Evolutionary conservation across 805 yeast genomes (phyloP).

Genomic region (Ogataea siamensis): DNA sequence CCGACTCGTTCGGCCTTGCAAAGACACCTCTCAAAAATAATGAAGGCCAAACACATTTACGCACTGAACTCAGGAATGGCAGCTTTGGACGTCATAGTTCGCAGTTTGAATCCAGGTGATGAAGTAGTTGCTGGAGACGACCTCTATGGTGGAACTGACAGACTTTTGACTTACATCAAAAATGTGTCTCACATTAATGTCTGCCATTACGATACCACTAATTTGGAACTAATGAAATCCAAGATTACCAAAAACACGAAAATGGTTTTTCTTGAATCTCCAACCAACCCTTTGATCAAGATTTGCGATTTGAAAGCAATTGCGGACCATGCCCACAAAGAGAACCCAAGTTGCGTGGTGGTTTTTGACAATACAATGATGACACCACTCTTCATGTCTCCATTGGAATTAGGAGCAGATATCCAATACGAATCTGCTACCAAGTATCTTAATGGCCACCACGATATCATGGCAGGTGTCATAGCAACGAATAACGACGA

Average conservation of each 20-base stretch:
- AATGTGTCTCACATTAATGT: slow-evolving; percentile 64
- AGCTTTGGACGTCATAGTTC: slow-evolving; percentile 79
- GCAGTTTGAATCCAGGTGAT: slow-evolving; percentile 77
- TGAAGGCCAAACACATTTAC: slow-evolving; percentile 71
- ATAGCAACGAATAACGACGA: slow-evolving; percentile 65
- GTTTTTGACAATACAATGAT: slow-evolving; percentile 97
- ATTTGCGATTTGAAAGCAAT: slow-evolving; percentile 76
- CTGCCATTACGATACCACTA: slow-evolving; percentile 79
- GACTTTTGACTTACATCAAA: slow-evolving; percentile 72
- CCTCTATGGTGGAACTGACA: slow-evolving; percentile 89
- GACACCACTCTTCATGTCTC: slow-evolving; percentile 85
- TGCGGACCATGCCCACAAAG: slow-evolving; percentile 60
- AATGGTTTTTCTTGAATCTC: slow-evolving; percentile 83
- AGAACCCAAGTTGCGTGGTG: slow-evolving; percentile 64
- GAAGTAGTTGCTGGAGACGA: slow-evolving; percentile 94
- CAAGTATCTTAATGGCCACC: slow-evolving; percentile 90
- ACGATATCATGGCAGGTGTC: slow-evolving; percentile 95
- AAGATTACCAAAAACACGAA: slow-evolving; percentile 58
- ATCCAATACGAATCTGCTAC: slow-evolving; percentile 94
- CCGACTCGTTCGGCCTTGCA: slow-evolving; percentile 86
- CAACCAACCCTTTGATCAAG: slow-evolving; percentile 91
- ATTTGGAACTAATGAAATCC: slow-evolving; percentile 56
- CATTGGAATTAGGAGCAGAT: slow-evolving; percentile 83
- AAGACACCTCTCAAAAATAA: slow-evolving; percentile 70
- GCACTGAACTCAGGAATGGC: slow-evolving; percentile 95